A percentile compares a stretch with the other conserved stretches of the same genome.
Evolutionary conservation across 208 protist genomes (phyloP).

Genomic region (Crithidia acanthocephali): DNA sequence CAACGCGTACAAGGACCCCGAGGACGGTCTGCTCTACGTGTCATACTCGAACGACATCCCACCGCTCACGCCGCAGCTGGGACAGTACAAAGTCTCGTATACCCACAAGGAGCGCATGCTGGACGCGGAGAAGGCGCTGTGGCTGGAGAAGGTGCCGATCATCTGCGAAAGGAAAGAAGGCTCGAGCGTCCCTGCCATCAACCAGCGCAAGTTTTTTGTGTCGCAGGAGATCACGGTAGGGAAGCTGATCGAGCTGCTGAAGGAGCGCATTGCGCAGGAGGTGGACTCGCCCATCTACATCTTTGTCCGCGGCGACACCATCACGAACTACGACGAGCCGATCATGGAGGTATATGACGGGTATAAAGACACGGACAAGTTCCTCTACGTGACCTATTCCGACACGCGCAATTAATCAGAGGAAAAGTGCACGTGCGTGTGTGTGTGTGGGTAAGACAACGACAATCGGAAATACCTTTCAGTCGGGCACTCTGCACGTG

Average conservation of each 20-base stretch:
- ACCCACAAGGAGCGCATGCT: slow-evolving; percentile 52
- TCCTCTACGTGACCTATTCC: slow-evolving; percentile 14
- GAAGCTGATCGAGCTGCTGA: slow-evolving; percentile 21
- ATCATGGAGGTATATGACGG: slow-evolving; percentile 17
- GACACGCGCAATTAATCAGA: slow-evolving; percentile 8
- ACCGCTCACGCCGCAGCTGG: slow-evolving; percentile 21
- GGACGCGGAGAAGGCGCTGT: slow-evolving; percentile 53
- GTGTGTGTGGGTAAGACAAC: too few species aligned
- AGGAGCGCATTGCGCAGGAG: slow-evolving; percentile 24
- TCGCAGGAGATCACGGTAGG: slow-evolving; percentile 28
- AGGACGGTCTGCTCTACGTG: slow-evolving; percentile 95
- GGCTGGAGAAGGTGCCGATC: slow-evolving; percentile 84
- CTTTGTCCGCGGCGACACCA: slow-evolving; percentile 24
- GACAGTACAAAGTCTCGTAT: slow-evolving; percentile 45
- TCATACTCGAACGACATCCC: slow-evolving; percentile 87
- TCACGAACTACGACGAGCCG: slow-evolving; percentile 14
- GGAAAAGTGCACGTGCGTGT: neutral
- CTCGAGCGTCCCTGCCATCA: slow-evolving; percentile 75
- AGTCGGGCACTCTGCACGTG: too few species aligned
- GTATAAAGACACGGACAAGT: slow-evolving; percentile 14
- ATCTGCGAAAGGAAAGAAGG: slow-evolving; percentile 91
- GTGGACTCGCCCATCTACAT: slow-evolving; percentile 22
- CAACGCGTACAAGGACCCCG: slow-evolving; percentile 92
- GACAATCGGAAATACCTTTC: neutral
- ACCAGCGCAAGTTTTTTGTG: slow-evolving; percentile 85